phyloP scores from a whole-genome alignment of 768 basidiomycete species.

The Daedaleopsis nitida region DNA sequence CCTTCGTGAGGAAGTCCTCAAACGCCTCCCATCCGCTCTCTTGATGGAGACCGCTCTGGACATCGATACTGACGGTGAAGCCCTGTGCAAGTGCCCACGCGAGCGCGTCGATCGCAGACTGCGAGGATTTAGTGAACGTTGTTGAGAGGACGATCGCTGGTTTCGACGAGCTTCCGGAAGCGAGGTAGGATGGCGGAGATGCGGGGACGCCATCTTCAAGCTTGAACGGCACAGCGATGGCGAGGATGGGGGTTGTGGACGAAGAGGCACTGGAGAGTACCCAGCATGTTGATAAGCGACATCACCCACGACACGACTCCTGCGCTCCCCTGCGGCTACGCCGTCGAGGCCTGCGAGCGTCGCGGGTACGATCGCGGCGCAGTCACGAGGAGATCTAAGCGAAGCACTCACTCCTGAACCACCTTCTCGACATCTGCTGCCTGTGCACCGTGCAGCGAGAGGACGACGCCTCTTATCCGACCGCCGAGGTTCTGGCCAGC shows the following conservation, averaged over 20 bases:
- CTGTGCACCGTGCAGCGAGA: slow-evolving; percentile 45
- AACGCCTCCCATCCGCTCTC: slow-evolving; percentile 62
- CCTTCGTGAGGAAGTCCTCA: slow-evolving; percentile 71
- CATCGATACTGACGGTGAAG: slow-evolving; percentile 70
- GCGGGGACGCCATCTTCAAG: slow-evolving; percentile 49
- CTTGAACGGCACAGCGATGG: slow-evolving; percentile 62
- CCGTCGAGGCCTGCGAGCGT: not conserved
- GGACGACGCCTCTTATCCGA: slow-evolving; percentile 57
- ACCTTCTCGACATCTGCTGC: slow-evolving; percentile 43
- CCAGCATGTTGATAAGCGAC: not conserved
- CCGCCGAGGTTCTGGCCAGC: slow-evolving; percentile 46
- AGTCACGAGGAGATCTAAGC: slow-evolving; percentile 6
- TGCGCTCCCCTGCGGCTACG: not conserved
- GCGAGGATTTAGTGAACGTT: slow-evolving; percentile 51
- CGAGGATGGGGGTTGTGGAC: slow-evolving; percentile 43
- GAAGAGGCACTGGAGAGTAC: slow-evolving; percentile 11
- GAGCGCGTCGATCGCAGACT: slow-evolving; percentile 55
- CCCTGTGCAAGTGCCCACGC: slow-evolving; percentile 66
- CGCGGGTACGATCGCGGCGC: not conserved
- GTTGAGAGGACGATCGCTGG: slow-evolving; percentile 59
- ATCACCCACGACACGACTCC: too few species aligned
- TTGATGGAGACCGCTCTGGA: slow-evolving; percentile 55
- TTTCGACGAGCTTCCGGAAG: slow-evolving; percentile 30
- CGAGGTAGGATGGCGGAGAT: slow-evolving; percentile 41
- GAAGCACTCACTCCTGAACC: slow-evolving; percentile 48